These are phyloP conservation scores for Hypomyces perniciosus DNA, from an alignment of 2,329 filamentous ascomycete species.

Conservation along the genomic window DNA sequence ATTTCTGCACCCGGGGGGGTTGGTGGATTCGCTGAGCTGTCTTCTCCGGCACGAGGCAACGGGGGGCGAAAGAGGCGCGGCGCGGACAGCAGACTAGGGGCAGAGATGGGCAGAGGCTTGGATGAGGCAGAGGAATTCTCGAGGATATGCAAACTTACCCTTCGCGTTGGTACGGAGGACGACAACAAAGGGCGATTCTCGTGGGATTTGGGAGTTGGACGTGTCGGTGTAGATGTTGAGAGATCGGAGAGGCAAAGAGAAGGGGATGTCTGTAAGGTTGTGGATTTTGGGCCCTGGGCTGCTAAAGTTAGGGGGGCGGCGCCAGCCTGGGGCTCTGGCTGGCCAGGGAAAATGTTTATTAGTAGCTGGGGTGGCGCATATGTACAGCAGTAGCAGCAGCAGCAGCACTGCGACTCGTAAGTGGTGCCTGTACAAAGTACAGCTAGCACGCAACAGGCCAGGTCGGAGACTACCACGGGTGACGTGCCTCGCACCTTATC, in stretches of 20 bases:
- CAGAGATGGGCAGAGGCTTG: neutral
- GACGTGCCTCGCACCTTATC: conserved; percentile 8
- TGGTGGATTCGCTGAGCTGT: conserved; percentile 11
- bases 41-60: conserved; percentile 4
- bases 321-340: conserved; percentile 1
- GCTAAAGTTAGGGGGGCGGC: conserved; percentile 2
- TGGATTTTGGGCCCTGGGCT: conserved; percentile 7
- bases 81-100: neutral
- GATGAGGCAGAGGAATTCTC: neutral
- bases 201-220: conserved; percentile 4
- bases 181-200: neutral
- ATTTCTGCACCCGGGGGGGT: conserved; percentile 8
- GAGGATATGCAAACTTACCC: too few relatives aligned
- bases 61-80: conserved; percentile 4
- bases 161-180: neutral
- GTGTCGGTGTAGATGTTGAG: conserved; percentile 13
- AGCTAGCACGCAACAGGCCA: neutral
- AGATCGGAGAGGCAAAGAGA: conserved; percentile 10
- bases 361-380: too few relatives aligned
- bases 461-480: conserved; percentile 6
- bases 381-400: too few relatives aligned
- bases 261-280: conserved; percentile 2
- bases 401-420: too few relatives aligned
- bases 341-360: neutral
- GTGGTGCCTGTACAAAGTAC: conserved; percentile 4